Evolutionary conservation across 495 filamentous ascomycete species (phyloP), one percentile per base, ranked within the genome.

Genomic region (Penicillium coprophilum): DNA sequence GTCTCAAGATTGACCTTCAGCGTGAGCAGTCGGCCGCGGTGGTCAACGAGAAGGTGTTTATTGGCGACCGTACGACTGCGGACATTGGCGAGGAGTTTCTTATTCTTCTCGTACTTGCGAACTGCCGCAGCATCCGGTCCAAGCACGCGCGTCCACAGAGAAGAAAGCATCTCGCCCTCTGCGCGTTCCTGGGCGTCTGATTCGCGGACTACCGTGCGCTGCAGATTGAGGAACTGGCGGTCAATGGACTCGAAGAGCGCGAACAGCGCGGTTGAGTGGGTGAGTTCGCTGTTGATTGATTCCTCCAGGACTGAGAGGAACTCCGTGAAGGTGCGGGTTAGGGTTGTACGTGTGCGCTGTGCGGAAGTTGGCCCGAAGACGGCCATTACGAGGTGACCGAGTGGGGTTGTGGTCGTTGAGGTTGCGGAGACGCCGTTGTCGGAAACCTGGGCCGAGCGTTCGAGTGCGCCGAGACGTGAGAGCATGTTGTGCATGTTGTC

Each of bases 281-380:
- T 82, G 6, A 96, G 76, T 66, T 96, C 91, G 60, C 79, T 88
- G 61, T 86, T 85, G 69, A 96, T 95, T 39, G 86, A 87, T 57
- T 96, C 91, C 72, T 96, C 92, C 4, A 96, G 81, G 0, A 93
- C 86, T n/a, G 81, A 80, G 8, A 96, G 76, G 67, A 96, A 93
- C 64, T 95, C 89, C 64, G 86, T 85, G 63, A 96, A 96, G 15
- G 91, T 92, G 39, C 89, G 84, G 43, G 90, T 90, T 6, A 96
- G 80, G 2, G 91, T 89, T 10, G 82, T 75, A 15, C 83, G 84
- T n/a, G 89, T 93, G 58, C 85, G 86, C 64, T 96, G 90, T 2
- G 86, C 82, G 3, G 82, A 78, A 0, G 90, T 89, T 46, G 84
- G 82, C n/a, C 92, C 92, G 53, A 96, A 87, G 38, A 96, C 59